Percentiles rank a stretch among this genome's conserved stretches.
Evolutionary conservation across 2,329 filamentous ascomycete species (phyloP).

Genomic region (Sporothrix protearum): DNA sequence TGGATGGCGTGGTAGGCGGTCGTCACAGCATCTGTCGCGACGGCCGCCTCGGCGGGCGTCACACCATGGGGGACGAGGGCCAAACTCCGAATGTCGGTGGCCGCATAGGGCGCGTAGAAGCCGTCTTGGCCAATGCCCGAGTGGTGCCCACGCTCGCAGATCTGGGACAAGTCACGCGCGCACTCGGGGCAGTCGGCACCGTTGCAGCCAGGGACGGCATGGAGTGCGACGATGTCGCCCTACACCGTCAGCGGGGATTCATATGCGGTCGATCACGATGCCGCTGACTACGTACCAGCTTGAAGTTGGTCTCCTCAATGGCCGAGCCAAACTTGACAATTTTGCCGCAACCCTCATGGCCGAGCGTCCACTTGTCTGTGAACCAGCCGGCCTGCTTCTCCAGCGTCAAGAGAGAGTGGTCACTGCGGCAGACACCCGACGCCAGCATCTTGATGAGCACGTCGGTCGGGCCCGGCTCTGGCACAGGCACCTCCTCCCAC

Average conservation of each 20-base stretch:
- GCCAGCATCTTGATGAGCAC: conserved; percentile 34
- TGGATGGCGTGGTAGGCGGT: conserved; percentile 18
- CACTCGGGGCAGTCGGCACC: conserved; percentile 16
- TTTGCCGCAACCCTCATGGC: conserved; percentile 15
- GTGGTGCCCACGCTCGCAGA: conserved; percentile 18
- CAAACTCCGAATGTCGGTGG: neutral
- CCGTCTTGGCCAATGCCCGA: conserved; percentile 18
- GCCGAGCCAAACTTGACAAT: conserved; percentile 7
- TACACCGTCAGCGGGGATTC: neutral
- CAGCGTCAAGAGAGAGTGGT: conserved; percentile 15
- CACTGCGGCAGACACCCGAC: conserved; percentile 17
- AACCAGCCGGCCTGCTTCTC: conserved; percentile 19
- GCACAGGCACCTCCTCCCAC: conserved; percentile 41
- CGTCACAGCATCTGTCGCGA: conserved; percentile 14
- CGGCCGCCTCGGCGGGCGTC: conserved; percentile 10
- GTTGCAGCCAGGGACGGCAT: conserved; percentile 14
- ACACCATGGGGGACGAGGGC: conserved; percentile 6
- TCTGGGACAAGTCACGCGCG: conserved; percentile 16
- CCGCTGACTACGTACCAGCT: neutral
- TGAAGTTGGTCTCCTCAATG: neutral
- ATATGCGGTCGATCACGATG: neutral
- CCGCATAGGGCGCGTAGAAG: conserved; percentile 17
- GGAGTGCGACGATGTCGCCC: conserved; percentile 14
- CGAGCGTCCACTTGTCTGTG: conserved; percentile 13
- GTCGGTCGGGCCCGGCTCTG: conserved; percentile 40